Percentiles rank a stretch among this genome's conserved stretches.
These are phyloP conservation scores for Dendrothele bispora DNA, from an alignment of 768 basidiomycete species.

Conservation along the genomic window DNA sequence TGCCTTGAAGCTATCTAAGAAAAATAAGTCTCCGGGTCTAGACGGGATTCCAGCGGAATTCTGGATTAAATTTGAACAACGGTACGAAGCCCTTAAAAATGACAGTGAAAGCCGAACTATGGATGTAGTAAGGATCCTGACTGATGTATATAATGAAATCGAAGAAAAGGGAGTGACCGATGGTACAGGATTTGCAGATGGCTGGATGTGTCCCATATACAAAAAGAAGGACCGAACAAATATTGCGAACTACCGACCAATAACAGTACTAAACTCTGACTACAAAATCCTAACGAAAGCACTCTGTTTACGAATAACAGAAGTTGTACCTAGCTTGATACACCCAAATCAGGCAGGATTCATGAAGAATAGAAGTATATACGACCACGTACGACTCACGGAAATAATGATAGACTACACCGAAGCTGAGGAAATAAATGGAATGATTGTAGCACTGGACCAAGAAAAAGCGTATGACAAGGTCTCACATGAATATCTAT, in stretches of 20 bases:
- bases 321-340: slow-evolving; percentile 8
- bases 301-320: slow-evolving; percentile 14
- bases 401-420: slow-evolving; percentile 15
- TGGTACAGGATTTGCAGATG: slow-evolving; percentile 9
- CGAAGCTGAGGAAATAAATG: slow-evolving; percentile 11
- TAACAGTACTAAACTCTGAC: slow-evolving; percentile 20
- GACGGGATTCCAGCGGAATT: slow-evolving; percentile 19
- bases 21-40: slow-evolving; percentile 7
- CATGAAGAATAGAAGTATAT: slow-evolving; percentile 18
- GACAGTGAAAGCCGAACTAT: background rate
- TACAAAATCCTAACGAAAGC: slow-evolving; percentile 30
- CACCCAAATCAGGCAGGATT: slow-evolving; percentile 30
- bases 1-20: slow-evolving; percentile 1
- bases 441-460: slow-evolving; percentile 2
- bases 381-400: slow-evolving; percentile 20
- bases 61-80: slow-evolving; percentile 2
- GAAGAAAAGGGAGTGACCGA: slow-evolving; percentile 6
- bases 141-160: slow-evolving; percentile 13
- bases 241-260: slow-evolving; percentile 19
- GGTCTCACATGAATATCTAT: slow-evolving; percentile 15
- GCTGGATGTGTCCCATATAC: slow-evolving; percentile 16
- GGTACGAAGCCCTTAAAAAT: slow-evolving; percentile 3
- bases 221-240: slow-evolving; percentile 13
- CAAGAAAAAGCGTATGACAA: background rate
- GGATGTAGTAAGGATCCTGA: slow-evolving; percentile 4